Conservation (phyloP, 768 basidiomycete species). For the Leccinum disarticulatum region DNA sequence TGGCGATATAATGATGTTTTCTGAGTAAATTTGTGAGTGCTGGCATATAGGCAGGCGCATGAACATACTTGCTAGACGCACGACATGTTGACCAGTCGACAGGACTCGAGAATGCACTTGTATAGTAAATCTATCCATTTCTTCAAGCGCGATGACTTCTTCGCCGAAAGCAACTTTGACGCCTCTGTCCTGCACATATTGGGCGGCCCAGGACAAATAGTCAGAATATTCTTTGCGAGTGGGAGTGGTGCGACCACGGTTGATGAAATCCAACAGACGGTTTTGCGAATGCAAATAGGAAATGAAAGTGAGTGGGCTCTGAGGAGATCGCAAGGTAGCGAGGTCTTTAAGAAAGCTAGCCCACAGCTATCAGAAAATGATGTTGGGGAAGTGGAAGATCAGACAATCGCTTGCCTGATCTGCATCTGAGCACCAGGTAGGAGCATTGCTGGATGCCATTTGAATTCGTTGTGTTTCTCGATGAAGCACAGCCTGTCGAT, state of each 20-base stretch:
- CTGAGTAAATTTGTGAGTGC: slow-evolving; percentile 23
- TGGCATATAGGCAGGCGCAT: background rate
- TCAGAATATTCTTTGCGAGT: slow-evolving; percentile 54
- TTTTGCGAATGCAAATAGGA: slow-evolving; percentile 51
- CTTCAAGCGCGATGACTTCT: slow-evolving; percentile 43
- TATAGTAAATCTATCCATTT: slow-evolving; percentile 35
- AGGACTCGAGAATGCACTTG: slow-evolving; percentile 38
- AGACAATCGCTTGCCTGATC: slow-evolving; percentile 39
- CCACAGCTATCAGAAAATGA: slow-evolving; percentile 5
- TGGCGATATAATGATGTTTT: slow-evolving; percentile 51
- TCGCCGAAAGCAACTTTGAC: slow-evolving; percentile 46
- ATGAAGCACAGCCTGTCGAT: slow-evolving; percentile 43
- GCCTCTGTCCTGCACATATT: slow-evolving; percentile 43
- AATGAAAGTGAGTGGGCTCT: slow-evolving; percentile 52
- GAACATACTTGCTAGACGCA: slow-evolving; percentile 41
- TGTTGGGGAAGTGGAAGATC: background rate
- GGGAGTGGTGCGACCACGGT: slow-evolving; percentile 50
- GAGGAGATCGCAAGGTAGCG: slow-evolving; percentile 50
- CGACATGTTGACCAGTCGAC: slow-evolving; percentile 34
- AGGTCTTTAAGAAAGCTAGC: slow-evolving; percentile 53
- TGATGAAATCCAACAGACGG: slow-evolving; percentile 52
- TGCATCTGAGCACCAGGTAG: slow-evolving; percentile 53
- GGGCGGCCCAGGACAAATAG: slow-evolving; percentile 53
- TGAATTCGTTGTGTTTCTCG: slow-evolving; percentile 47
- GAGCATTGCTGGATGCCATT: slow-evolving; percentile 59